Conservation (phyloP, 2,329 filamentous ascomycete species). For the Colletotrichum tamarilloi region DNA sequence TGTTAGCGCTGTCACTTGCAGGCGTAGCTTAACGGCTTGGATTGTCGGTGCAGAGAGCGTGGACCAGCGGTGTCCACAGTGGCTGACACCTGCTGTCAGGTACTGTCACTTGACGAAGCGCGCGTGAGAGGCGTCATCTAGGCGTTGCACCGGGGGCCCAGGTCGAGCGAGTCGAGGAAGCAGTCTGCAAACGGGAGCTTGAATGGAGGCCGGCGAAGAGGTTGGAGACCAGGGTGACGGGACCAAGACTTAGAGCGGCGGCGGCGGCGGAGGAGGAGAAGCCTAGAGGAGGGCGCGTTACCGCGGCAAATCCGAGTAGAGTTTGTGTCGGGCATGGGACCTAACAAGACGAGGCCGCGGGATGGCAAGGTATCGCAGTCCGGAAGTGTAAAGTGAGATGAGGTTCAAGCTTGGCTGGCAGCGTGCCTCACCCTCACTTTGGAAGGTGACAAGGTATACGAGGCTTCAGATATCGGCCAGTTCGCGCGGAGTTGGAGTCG, state of each 20-base stretch:
- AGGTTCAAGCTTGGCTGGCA: neutral
- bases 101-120: conserved; percentile 10
- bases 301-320: conserved; percentile 5
- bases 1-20: conserved; percentile 33
- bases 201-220: neutral
- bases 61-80: conserved; percentile 20
- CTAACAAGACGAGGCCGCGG: neutral
- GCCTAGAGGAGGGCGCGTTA: neutral
- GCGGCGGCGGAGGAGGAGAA: neutral
- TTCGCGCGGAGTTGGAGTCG: neutral
- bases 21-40: conserved; percentile 27
- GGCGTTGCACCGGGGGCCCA: neutral
- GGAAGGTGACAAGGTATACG: neutral
- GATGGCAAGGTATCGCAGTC: neutral
- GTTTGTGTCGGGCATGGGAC: conserved; percentile 12
- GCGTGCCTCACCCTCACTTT: neutral
- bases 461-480: neutral
- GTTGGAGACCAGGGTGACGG: neutral
- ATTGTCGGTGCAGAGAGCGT: conserved; percentile 17
- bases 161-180: neutral
- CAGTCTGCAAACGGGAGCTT: neutral
- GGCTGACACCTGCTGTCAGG: conserved; percentile 27
- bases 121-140: conserved; percentile 3
- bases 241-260: neutral
- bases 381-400: neutral